Conservation (phyloP, 768 basidiomycete genomes). For the Lactarius sanguifluus region DNA sequence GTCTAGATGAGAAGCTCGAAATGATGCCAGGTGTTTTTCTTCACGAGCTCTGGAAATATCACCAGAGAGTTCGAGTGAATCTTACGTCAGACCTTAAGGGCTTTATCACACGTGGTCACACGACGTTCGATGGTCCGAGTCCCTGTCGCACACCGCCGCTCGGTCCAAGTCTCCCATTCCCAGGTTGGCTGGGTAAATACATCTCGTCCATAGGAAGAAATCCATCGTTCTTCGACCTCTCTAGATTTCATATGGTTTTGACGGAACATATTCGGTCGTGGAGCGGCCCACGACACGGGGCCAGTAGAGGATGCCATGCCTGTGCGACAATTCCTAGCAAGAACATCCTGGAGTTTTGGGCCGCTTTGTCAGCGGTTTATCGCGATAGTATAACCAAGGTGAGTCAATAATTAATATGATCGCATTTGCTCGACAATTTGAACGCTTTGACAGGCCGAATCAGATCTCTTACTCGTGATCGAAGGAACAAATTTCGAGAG, state of each 20-base stretch:
- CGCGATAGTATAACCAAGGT: neutral
- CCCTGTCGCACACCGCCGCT: neutral
- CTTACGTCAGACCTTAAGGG: neutral
- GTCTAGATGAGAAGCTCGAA: neutral
- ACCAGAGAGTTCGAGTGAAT: neutral
- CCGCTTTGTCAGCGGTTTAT: neutral
- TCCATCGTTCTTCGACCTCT: neutral
- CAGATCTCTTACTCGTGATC: neutral
- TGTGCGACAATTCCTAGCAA: neutral
- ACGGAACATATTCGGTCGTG: neutral
- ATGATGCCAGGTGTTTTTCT: slow-evolving; percentile 1
- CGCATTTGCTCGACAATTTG: neutral
- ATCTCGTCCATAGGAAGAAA: neutral
- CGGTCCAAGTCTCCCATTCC: neutral
- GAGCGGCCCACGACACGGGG: neutral
- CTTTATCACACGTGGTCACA: neutral
- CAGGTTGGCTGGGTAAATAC: neutral
- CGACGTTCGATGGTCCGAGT: neutral
- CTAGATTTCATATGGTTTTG: neutral
- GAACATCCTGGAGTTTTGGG: slow-evolving; percentile 10
- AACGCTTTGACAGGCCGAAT: neutral
- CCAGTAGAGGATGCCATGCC: neutral
- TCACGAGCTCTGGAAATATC: slow-evolving; percentile 18
- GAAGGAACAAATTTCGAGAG: neutral
- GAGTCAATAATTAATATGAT: neutral